A percentile compares a stretch with the other conserved stretches of the same genome.
These are phyloP conservation scores for Nicotiana undulata DNA, from an alignment of 257 asterid species.

Conservation along the genomic window DNA sequence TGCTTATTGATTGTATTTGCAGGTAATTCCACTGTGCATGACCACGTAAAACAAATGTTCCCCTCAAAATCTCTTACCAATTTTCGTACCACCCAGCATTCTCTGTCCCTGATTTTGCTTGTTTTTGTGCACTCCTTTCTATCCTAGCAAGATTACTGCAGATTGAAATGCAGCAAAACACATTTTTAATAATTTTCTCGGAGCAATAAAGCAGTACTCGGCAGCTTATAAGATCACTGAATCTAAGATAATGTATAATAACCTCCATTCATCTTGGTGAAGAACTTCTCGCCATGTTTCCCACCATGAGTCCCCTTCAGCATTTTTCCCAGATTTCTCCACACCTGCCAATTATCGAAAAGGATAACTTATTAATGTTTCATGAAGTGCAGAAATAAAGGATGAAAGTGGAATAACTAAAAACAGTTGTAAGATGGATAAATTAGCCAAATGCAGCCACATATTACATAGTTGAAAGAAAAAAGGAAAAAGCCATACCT, in stretches of 20 bases:
- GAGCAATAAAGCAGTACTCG: neutral
- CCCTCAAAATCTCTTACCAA: conserved; percentile 54
- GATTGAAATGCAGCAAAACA: conserved; percentile 9
- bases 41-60: neutral
- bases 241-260: neutral
- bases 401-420: neutral
- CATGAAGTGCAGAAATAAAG: neutral
- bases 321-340: conserved; percentile 93
- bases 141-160: conserved; percentile 95
- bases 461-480: neutral
- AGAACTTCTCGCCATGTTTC: conserved; percentile 99
- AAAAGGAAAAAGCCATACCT: conserved; percentile 36
- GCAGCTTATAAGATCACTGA: neutral
- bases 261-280: conserved; percentile 99
- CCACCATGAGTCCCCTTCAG: conserved; percentile 99
- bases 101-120: conserved; percentile 92
- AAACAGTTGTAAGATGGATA: neutral
- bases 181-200: neutral
- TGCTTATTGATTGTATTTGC: neutral
- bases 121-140: conserved; percentile 99
- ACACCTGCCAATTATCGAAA: conserved; percentile 48
- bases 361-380: conserved; percentile 21
- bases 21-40: neutral
- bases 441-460: neutral
- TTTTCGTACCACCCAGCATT: conserved; percentile 98